phyloP scores from a whole-genome alignment of 306 rosid genomes.

The Gleditsia sinensis region DNA sequence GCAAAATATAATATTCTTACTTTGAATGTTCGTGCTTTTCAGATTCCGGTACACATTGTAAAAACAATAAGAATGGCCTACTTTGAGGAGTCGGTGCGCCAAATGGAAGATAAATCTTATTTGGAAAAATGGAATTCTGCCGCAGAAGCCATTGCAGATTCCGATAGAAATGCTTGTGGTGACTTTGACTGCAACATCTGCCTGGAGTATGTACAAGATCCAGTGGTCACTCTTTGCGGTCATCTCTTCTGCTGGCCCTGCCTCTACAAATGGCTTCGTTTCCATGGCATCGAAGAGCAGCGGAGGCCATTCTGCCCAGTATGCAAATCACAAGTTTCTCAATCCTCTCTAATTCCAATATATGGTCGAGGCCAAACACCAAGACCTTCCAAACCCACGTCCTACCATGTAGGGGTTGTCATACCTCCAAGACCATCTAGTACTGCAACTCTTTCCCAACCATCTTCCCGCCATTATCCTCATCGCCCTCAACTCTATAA shows the following conservation, averaged over 20 bases:
- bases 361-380: constrained; percentile 63
- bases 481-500: constrained; percentile 42
- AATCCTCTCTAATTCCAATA: constrained; percentile 68
- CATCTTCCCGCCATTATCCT: constrained; percentile 38
- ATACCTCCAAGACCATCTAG: constrained; percentile 83
- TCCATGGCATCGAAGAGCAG: constrained; percentile 36
- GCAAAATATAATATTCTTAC: background rate
- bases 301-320: constrained; percentile 69
- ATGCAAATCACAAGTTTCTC: constrained; percentile 79
- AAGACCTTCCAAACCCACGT: constrained; percentile 44
- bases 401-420: constrained; percentile 41
- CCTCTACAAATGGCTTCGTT: constrained; percentile 83
- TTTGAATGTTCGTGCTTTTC: constrained; percentile 19
- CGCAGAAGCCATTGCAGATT: constrained; percentile 38
- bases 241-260: constrained; percentile 99
- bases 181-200: constrained; percentile 95
- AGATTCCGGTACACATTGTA: constrained; percentile 33
- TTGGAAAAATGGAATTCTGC: constrained; percentile 45
- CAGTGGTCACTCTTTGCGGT: constrained; percentile 96
- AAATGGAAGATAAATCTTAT: constrained; percentile 46
- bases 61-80: constrained; percentile 45
- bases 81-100: constrained; percentile 46
- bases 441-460: constrained; percentile 29
- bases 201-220: constrained; percentile 75
- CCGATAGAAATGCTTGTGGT: constrained; percentile 43